Conservation (phyloP, 768 basidiomycete genomes). For the Porpolomopsis calyptriformis region DNA sequence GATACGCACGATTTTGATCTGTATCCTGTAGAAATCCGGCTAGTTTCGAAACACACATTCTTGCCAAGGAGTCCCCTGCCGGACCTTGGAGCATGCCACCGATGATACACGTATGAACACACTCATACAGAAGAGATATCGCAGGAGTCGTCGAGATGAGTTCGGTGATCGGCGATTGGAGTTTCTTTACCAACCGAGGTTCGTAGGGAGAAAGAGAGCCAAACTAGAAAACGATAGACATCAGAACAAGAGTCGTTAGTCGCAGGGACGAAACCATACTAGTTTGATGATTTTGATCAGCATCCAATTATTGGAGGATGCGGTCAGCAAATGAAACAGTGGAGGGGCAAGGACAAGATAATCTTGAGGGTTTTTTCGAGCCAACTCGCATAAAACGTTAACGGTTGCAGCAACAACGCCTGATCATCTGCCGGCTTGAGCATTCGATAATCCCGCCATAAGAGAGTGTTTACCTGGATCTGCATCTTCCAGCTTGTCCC, state of each 20-base stretch:
- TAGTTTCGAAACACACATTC: conserved; percentile 85
- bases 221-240: conserved; percentile 58
- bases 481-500: conserved; percentile 72
- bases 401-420: conserved; percentile 92
- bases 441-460: background rate
- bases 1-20: conserved; percentile 85
- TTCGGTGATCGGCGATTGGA: conserved; percentile 88
- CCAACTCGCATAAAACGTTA: conserved; percentile 89
- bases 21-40: conserved; percentile 84
- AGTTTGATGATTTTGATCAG: conserved; percentile 97
- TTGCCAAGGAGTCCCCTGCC: conserved; percentile 70
- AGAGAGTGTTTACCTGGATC: conserved; percentile 44
- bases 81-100: conserved; percentile 86
- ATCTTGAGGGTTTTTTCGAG: conserved; percentile 65
- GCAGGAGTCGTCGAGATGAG: conserved; percentile 93
- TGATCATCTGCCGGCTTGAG: conserved; percentile 22
- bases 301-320: conserved; percentile 98
- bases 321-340: conserved; percentile 85
- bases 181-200: conserved; percentile 86
- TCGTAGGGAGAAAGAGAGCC: conserved; percentile 87
- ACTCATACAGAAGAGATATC: conserved; percentile 93
- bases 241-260: conserved; percentile 3
- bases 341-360: conserved; percentile 85
- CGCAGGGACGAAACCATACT: conserved; percentile 29
- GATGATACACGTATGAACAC: conserved; percentile 95